Percentiles rank a stretch among this genome's conserved stretches.
These are phyloP conservation scores for Phytopythium sindhum DNA, from an alignment of 352 stramenopile genomes.

Conservation along the genomic window DNA sequence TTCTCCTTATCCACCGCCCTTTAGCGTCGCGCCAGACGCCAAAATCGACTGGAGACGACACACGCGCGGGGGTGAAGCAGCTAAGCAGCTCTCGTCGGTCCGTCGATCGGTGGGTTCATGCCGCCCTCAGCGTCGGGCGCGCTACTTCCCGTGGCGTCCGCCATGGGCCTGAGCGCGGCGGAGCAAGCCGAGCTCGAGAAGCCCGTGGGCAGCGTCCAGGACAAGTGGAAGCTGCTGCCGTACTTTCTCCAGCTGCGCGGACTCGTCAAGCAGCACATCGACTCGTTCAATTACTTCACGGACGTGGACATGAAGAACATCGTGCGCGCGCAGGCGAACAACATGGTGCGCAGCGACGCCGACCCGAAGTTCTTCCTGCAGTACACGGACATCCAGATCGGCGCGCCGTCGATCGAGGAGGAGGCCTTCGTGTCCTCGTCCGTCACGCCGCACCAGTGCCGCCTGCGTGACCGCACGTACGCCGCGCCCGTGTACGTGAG, in stretches of 20 bases:
- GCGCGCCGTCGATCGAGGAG: slow-evolving; percentile 95
- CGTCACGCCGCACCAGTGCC: slow-evolving; percentile 97
- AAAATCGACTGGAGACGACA: slow-evolving; percentile 11
- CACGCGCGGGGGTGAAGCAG: no score
- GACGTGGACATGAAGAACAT: slow-evolving; percentile 99
- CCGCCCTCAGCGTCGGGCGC: slow-evolving; percentile 16
- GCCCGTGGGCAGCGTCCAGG: slow-evolving; percentile 72
- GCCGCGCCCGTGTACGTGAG: slow-evolving; percentile 98
- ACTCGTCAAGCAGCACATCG: slow-evolving; percentile 98
- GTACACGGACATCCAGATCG: slow-evolving; percentile 99
- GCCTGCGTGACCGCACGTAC: slow-evolving; percentile 98
- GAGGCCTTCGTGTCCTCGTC: slow-evolving; percentile 92
- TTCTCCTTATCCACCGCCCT: neutral
- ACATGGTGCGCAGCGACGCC: slow-evolving; percentile 88
- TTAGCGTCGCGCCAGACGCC: neutral
- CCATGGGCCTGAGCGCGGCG: slow-evolving; percentile 16
- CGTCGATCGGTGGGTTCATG: slow-evolving; percentile 13
- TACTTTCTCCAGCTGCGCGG: slow-evolving; percentile 95
- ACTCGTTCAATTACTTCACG: slow-evolving; percentile 99
- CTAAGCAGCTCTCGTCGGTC: no score
- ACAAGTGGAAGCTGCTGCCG: slow-evolving; percentile 99
- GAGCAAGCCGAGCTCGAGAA: slow-evolving; percentile 64
- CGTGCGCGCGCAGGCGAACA: slow-evolving; percentile 92
- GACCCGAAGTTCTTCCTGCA: slow-evolving; percentile 99
- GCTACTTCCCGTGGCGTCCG: neutral